These are phyloP conservation scores for Populus hybrid DNA, from an alignment of 441 rosid genomes.

Conservation along the genomic window DNA sequence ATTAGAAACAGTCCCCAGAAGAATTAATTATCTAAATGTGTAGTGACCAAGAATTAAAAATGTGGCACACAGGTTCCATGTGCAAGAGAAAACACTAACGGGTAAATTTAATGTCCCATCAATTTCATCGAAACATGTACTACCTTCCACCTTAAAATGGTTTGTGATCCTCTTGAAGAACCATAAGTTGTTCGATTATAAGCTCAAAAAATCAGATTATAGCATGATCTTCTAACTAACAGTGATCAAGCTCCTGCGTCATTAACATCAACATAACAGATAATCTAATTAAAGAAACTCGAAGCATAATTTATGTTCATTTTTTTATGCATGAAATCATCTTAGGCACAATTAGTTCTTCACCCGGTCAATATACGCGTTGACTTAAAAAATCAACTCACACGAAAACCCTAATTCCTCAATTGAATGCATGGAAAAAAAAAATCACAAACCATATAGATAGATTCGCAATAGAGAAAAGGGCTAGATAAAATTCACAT, in stretches of 20 bases:
- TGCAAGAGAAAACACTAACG: background rate
- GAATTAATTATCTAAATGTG: background rate
- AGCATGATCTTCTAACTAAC: background rate
- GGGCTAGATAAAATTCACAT: background rate
- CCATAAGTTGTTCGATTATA: background rate
- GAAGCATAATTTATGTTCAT: background rate
- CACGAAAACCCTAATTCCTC: background rate
- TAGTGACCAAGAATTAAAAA: background rate
- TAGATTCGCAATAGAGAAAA: background rate
- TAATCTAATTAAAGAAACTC: background rate
- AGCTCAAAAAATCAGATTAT: background rate
- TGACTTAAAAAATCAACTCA: background rate
- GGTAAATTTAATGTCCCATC: background rate
- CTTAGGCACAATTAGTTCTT: background rate
- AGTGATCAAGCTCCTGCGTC: background rate
- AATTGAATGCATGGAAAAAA: background rate
- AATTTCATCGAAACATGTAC: background rate
- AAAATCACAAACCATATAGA: background rate
- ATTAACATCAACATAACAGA: background rate
- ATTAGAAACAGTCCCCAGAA: background rate
- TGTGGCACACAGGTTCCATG: background rate
- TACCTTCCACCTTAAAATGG: background rate
- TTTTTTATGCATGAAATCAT: background rate
- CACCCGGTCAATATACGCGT: background rate
- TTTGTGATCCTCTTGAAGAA: background rate